Evolutionary conservation across 2,329 filamentous ascomycete genomes (phyloP), one percentile per base, ranked within the genome.

Genomic region (Dendryphion nanum): DNA sequence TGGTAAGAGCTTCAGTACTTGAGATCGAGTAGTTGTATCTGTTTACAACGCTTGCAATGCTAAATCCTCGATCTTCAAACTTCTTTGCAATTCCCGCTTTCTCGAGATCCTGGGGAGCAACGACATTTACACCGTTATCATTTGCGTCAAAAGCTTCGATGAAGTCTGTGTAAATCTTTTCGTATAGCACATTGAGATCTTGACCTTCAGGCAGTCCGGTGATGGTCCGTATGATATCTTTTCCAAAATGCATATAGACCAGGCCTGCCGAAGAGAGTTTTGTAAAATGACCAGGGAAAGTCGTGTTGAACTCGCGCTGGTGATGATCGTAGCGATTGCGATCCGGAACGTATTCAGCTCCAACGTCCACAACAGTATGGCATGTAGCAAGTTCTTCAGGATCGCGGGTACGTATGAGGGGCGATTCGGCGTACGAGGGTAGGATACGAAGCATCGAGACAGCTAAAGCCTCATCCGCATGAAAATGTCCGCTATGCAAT

Each of bases 341-440:
- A 35, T 73, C 66, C 38, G 86, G 71, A 61, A 95, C 85, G 71
- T 98, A 97, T 67, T 91, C 86, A 56, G 90, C 91, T 61, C 91
- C 90, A n/a, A 97, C 93, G 63, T 98, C 93, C 53, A 97, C 91
- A 42, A 98, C 90, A 38, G 89, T 95, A 73, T 96, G 87, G 76
- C 91, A 96, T 42, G 78, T 80, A 28, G 81, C 78, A 26, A 98
- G 83, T 20, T 84, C 66, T 18, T 81, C 77, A 14, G 89, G 82
- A 67, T 98, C 89, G 58, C 93, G 86, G 33, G 90, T 95, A 54
- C 93, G 89, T 35, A 95, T 75, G 30, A 98, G 84, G 30, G 76
- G 65, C 18, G 89, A 83, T 52, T 77, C 71, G 39, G 76, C 67
- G 74, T 97, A 98, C 42, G 83, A 72, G 16, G 93, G 91, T 14